Percentiles rank a stretch among this genome's conserved stretches.
phyloP scores from a whole-genome alignment of 495 filamentous ascomycete species.

The Penicillium mononematosum region DNA sequence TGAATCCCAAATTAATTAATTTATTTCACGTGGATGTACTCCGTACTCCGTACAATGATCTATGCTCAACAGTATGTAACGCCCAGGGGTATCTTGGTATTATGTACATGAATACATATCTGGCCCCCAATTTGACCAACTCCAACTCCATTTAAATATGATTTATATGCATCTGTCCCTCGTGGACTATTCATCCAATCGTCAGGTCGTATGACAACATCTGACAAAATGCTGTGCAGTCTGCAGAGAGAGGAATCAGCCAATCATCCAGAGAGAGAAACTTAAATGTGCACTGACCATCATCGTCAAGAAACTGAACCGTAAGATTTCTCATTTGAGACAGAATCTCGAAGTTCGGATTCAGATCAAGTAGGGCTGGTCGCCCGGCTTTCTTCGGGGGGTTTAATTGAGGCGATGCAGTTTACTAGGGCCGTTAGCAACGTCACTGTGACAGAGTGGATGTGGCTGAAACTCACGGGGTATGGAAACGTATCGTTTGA shows the following conservation, averaged over 20 bases:
- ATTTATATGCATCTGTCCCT: background rate
- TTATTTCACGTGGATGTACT: too few species aligned
- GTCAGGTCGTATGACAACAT: constrained; percentile 30
- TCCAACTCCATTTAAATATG: constrained; percentile 21
- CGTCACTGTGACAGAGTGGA: background rate
- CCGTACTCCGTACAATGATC: too few species aligned
- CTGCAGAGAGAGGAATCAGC: constrained; percentile 17
- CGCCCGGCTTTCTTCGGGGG: constrained; percentile 43
- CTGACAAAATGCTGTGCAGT: constrained; percentile 26
- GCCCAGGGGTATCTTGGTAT: constrained; percentile 7
- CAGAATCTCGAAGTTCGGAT: constrained; percentile 47
- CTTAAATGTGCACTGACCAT: constrained; percentile 34
- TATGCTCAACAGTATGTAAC: background rate
- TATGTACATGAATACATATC: constrained; percentile 4
- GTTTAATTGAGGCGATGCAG: constrained; percentile 42
- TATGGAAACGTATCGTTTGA: constrained; percentile 47
- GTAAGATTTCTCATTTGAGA: constrained; percentile 42
- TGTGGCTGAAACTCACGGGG: constrained; percentile 32
- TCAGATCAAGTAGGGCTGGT: constrained; percentile 40
- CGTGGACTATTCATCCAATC: constrained; percentile 26
- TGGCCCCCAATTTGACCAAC: constrained; percentile 12
- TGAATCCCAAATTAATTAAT: too few species aligned
- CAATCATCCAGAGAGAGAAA: background rate
- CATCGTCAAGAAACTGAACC: constrained; percentile 44
- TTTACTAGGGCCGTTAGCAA: constrained; percentile 31